phyloP scores from a whole-genome alignment of 2,329 filamentous ascomycete species.

The Pyrenochaeta sp. region DNA sequence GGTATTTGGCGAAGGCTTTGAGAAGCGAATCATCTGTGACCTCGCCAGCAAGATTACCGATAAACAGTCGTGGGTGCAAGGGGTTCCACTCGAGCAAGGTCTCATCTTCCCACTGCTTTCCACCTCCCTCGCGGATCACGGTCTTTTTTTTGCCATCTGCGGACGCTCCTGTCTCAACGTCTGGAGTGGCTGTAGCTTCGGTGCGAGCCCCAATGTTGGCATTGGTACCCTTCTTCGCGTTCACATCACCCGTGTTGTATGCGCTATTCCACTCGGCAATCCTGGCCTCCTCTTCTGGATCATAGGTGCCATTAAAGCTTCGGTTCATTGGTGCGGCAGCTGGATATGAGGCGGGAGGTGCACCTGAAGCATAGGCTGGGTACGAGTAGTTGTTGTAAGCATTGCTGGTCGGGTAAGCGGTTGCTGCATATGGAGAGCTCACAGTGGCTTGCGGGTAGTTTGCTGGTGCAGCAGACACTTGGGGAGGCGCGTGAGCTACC shows the following conservation, averaged over 20 bases:
- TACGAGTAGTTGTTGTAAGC: slow-evolving; percentile 75
- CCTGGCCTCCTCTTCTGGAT: slow-evolving; percentile 87
- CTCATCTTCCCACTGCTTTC: slow-evolving; percentile 90
- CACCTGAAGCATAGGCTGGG: slow-evolving; percentile 65
- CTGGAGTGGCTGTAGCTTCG: slow-evolving; percentile 45
- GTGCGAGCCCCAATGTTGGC: slow-evolving; percentile 50
- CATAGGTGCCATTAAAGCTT: slow-evolving; percentile 53
- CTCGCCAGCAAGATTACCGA: slow-evolving; percentile 95
- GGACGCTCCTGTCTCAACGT: slow-evolving; percentile 57
- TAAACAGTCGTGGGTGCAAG: slow-evolving; percentile 90
- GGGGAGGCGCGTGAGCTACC: slow-evolving; percentile 41
- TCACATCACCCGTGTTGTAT: slow-evolving; percentile 72
- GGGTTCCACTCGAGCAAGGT: slow-evolving; percentile 95
- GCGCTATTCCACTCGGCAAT: slow-evolving; percentile 96
- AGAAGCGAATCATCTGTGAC: slow-evolving; percentile 94
- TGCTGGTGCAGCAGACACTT: slow-evolving; percentile 49
- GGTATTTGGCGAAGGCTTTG: slow-evolving; percentile 91
- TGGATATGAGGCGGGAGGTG: slow-evolving; percentile 30
- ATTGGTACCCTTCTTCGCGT: slow-evolving; percentile 54
- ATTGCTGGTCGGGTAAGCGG: slow-evolving; percentile 51
- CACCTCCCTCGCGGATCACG: slow-evolving; percentile 86
- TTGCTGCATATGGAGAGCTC: slow-evolving; percentile 50
- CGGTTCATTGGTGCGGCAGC: slow-evolving; percentile 37
- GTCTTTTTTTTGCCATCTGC: slow-evolving; percentile 78
- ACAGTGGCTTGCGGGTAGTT: slow-evolving; percentile 53